Base-by-base conservation (phyloP, 1,284 basidiomycete species). In the Trichosporon inkin region DNA sequence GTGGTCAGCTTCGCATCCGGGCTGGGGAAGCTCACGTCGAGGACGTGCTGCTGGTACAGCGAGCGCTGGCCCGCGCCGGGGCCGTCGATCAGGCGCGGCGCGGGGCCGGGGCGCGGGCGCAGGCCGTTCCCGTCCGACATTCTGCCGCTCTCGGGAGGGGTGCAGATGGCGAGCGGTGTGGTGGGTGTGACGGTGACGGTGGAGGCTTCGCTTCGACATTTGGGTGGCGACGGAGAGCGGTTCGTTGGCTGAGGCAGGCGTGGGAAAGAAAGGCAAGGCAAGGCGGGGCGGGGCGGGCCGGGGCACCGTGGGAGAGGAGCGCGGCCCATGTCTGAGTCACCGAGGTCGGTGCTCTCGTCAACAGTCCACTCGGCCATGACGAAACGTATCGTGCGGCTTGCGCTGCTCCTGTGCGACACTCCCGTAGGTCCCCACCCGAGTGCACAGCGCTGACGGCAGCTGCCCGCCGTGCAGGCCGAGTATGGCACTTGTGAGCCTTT, bases 371-470 rank as follows among this genome's bases (percentile, higher is more conserved):
- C 19, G 14, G 53, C n/a, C 39, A 69, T 67, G 66, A 56, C 57
- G 35, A 67, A 66, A 55, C 56, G 67, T 8, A 69, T 67, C 5
- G 63, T 78, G 24, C 63, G 73, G 14, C 66, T 79, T 44, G 77
- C 77, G 2, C 66, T 79, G 19, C 68, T 79, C 13, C 62, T 80
- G 35, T 74, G 71, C 58, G 78, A 79, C 60, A 77, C 73, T 6
- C 78, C 78, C 1, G 76, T 78, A 49, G 66, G 74, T 24, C 19
- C 20, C 40, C 6, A 53, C 11, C 32, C 20, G 20, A 24, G 10
- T 35, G 3, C 0, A 36, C 20, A 35, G 16, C 28, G 60, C 60
- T 60, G 17, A 65, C 54, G 39, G 8, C 54, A 77, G 73, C 60
- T 71, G 3, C 71, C 70, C 1, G 56, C 69, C 1, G 79, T 81